Evolutionary conservation across 202 grass and related monocot genomes (phyloP), one percentile per base, ranked within the genome.

Genomic region (Panicum virgatum): DNA sequence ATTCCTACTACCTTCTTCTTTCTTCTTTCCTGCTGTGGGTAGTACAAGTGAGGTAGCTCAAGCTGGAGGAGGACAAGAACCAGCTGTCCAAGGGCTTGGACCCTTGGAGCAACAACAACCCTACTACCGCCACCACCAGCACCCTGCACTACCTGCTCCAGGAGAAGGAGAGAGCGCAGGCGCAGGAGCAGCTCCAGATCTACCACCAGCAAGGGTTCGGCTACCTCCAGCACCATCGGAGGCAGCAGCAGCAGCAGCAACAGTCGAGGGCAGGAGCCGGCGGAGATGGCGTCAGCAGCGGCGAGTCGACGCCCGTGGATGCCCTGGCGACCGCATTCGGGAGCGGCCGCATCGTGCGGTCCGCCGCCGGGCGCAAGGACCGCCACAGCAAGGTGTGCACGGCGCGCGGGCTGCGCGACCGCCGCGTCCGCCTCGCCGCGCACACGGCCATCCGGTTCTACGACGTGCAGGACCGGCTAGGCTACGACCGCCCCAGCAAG

Each of bases 381-480:
- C 84, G 93, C 2, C 93, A 97, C 88, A 97, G 93, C 81, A 97
- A 97, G 82, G 93, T 97, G 58, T 97, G 93, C 78, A 97, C 93
- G 16, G 86, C 84, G 45, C 91, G 91, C 23, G 93, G 93, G 38
- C 86, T 92, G 37, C 85, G 93, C 15, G 93, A 97, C 80, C 86
- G 93, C 74, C 90, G 93, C 2, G 93, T 97, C 82, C 83, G 93
- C 76, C 90, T 97, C 44, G 91, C 93, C 62, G 93, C 93, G 16
- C 93, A 97, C 83, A 97, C 93, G 15, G 93, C 93, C 81, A 97
- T 97, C 86, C 86, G 89, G 57, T 97, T 97, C 90, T 97, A 97
- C 77, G 93, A 97, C 36, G 93, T 97, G 71, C 93, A 97, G 85
- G 93, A 97, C 86, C 83, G 93, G 54, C 90, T 97, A 8, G 93